These are phyloP conservation scores for rapeseed (Brassica napus) DNA, from an alignment of 345 rosid species.

Conservation along the genomic window Da-Ae NC_063449.1:38075501-38076000, in stretches of 20 bases:
- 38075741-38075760: constrained; percentile 11
- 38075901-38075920: background rate
- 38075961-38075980: background rate
- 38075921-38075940: background rate
- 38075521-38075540: constrained; percentile 18
- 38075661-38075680: constrained; percentile 23
- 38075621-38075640: constrained; percentile 17
- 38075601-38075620: constrained; percentile 8
- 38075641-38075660: background rate
- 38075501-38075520: background rate
- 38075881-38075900: constrained; percentile 6
- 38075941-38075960: background rate
- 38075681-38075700: constrained; percentile 25
- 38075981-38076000: background rate
- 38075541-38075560: constrained; percentile 31
- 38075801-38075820: constrained; percentile 1
- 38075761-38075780: constrained; percentile 14
- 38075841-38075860: background rate
- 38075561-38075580: constrained; percentile 19
- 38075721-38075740: constrained; percentile 21
- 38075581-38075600: background rate
- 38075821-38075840: constrained; percentile 11
- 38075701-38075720: background rate
- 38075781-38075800: constrained; percentile 28
- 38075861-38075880: constrained; percentile 22